These are phyloP conservation scores for Carpinus fangiana DNA, from an alignment of 306 rosid genomes.

Conservation along the genomic window DNA sequence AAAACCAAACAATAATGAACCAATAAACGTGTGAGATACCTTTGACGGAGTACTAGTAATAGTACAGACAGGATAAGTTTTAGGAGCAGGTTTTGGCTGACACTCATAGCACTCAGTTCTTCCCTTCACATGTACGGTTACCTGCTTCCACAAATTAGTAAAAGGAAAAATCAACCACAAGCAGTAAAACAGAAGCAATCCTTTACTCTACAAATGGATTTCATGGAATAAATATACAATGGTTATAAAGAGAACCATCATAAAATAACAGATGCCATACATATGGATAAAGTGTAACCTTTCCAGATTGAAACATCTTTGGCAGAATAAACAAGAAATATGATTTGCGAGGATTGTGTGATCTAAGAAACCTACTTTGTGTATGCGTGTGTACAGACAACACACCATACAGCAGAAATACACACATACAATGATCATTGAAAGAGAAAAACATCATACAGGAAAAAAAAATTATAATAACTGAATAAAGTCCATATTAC, in stretches of 20 bases:
- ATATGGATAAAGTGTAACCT: background rate
- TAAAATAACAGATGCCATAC: background rate
- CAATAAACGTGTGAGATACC: slow-evolving; percentile 44
- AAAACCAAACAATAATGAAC: background rate
- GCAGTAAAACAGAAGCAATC: slow-evolving; percentile 9
- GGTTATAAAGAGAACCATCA: background rate
- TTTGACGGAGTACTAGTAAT: slow-evolving; percentile 98
- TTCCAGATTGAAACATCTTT: slow-evolving; percentile 10
- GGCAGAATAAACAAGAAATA: background rate
- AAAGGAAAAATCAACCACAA: slow-evolving; percentile 24
- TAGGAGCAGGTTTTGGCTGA: slow-evolving; percentile 96
- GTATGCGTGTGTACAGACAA: background rate
- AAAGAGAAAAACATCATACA: background rate
- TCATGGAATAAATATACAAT: background rate
- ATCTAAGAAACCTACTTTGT: background rate
- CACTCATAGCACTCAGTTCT: slow-evolving; percentile 97
- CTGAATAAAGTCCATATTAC: background rate
- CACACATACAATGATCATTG: background rate
- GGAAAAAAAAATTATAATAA: background rate
- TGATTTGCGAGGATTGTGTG: background rate
- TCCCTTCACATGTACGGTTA: slow-evolving; percentile 96
- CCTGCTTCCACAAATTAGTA: slow-evolving; percentile 51
- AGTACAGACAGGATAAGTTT: slow-evolving; percentile 98
- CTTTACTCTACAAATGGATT: slow-evolving; percentile 9
- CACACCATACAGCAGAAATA: background rate